A percentile compares a stretch with the other conserved stretches of the same genome.
Conservation (phyloP, 2,329 filamentous ascomycete genomes). For the Fusarium circinatum region DNA sequence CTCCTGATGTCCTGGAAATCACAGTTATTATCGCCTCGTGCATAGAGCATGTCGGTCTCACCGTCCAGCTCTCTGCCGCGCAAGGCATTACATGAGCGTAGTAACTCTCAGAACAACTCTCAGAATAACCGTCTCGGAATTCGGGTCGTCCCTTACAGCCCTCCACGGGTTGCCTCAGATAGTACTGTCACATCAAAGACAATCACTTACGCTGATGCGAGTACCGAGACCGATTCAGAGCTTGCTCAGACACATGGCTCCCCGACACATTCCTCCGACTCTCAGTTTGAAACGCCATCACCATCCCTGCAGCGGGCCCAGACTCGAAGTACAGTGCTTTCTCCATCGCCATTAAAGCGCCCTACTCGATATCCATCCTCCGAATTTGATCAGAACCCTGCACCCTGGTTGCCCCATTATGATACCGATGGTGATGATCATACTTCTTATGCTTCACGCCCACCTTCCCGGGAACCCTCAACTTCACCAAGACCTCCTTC, state of each 20-base stretch:
- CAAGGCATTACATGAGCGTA: conserved; percentile 45
- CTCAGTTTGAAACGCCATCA: conserved; percentile 40
- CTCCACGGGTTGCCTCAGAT: conserved; percentile 50
- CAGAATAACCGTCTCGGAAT: conserved; percentile 49
- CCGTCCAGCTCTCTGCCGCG: conserved; percentile 45
- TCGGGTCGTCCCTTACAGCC: conserved; percentile 53
- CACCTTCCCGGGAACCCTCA: conserved; percentile 34
- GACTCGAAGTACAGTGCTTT: conserved; percentile 24
- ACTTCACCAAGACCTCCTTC: conserved; percentile 45
- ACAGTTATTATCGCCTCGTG: conserved; percentile 37
- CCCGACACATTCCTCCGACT: conserved; percentile 32
- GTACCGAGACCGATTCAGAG: conserved; percentile 38
- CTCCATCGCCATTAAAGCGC: conserved; percentile 35
- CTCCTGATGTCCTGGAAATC: conserved; percentile 38
- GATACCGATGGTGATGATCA: conserved; percentile 35
- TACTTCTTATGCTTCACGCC: conserved; percentile 29
- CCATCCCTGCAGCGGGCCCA: conserved; percentile 36
- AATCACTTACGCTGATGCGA: conserved; percentile 39
- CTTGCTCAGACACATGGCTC: conserved; percentile 25
- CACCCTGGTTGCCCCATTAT: conserved; percentile 36
- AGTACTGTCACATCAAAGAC: conserved; percentile 42
- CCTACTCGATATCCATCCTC: conserved; percentile 29
- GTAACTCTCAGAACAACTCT: conserved; percentile 44
- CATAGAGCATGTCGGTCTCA: conserved; percentile 49
- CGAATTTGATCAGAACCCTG: conserved; percentile 27